Evolutionary conservation across 495 filamentous ascomycete species (phyloP).

Genomic region (Penicillium bovifimosum): DNA sequence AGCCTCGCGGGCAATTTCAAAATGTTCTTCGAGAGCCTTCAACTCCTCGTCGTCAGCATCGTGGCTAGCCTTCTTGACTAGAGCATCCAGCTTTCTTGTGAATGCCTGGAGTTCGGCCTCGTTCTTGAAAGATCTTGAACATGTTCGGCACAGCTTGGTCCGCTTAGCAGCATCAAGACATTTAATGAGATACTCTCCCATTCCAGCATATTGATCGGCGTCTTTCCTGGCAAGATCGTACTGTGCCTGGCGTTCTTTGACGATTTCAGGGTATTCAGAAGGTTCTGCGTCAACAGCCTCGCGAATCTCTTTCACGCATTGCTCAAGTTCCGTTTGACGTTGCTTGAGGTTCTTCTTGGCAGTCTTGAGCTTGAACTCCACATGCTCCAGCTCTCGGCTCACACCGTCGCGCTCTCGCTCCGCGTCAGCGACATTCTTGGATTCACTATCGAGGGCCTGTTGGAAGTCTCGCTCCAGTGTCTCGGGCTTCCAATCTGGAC

Average conservation of each 20-base stretch:
- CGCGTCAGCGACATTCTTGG: constrained; percentile 49
- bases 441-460: constrained; percentile 51
- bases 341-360: constrained; percentile 54
- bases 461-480: constrained; percentile 71
- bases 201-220: constrained; percentile 52
- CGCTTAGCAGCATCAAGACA: constrained; percentile 54
- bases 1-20: constrained; percentile 53
- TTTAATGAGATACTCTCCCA: constrained; percentile 58
- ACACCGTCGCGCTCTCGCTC: constrained; percentile 63
- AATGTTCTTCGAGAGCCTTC: constrained; percentile 44
- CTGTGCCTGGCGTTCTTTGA: constrained; percentile 53
- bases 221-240: constrained; percentile 60
- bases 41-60: constrained; percentile 51
- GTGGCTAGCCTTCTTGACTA: constrained; percentile 50
- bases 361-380: constrained; percentile 70
- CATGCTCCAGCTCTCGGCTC: constrained; percentile 67
- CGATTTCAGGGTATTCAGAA: constrained; percentile 44
- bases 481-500: constrained; percentile 58
- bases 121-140: constrained; percentile 56
- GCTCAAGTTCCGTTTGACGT: constrained; percentile 58
- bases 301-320: constrained; percentile 45
- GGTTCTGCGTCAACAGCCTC: constrained; percentile 51
- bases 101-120: constrained; percentile 54
- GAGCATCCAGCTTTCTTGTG: constrained; percentile 54
- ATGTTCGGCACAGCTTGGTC: constrained; percentile 65